A percentile compares a stretch with the other conserved stretches of the same genome.
These are phyloP conservation scores for Nakazawaea molendinolei DNA, from an alignment of 805 yeast genomes.

Conservation along the genomic window DNA sequence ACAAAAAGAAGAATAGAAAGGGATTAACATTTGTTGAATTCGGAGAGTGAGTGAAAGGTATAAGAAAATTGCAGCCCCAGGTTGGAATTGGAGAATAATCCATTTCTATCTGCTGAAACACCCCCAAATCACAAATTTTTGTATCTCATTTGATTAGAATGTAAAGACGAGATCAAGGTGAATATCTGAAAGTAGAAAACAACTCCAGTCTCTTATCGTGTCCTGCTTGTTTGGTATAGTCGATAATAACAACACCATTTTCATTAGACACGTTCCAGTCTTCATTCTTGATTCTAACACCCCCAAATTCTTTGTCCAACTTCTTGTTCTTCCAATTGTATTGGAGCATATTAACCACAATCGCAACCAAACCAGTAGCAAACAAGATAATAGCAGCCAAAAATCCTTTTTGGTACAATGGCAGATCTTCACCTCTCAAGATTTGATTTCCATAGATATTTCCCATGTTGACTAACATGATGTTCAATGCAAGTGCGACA, in stretches of 20 bases:
- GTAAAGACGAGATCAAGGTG: too few species aligned
- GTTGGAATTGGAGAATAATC: too few species aligned
- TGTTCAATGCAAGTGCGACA: constrained; percentile 14
- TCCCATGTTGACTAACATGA: constrained; percentile 16
- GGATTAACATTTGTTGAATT: too few species aligned
- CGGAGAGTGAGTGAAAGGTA: too few species aligned
- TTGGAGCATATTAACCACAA: constrained; percentile 4
- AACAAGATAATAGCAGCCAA: constrained; percentile 10
- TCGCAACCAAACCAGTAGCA: not conserved
- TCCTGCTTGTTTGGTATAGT: not conserved
- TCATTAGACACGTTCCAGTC: not conserved
- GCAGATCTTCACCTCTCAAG: constrained; percentile 15
- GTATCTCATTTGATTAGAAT: too few species aligned
- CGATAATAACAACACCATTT: constrained; percentile 5
- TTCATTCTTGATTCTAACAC: not conserved
- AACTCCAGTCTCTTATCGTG: constrained; percentile 4
- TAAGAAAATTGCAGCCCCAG: too few species aligned
- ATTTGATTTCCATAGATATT: constrained; percentile 16
- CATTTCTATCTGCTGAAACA: too few species aligned
- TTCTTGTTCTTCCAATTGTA: constrained; percentile 7
- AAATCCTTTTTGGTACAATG: constrained; percentile 14
- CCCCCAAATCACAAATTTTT: too few species aligned
- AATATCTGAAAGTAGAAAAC: constrained; percentile 8
- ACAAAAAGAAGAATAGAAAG: too few species aligned
- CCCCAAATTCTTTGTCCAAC: constrained; percentile 5